A percentile compares a stretch with the other conserved stretches of the same genome.
Evolutionary conservation across 768 basidiomycete species (phyloP).

Genomic region (Hericium coralloides): DNA sequence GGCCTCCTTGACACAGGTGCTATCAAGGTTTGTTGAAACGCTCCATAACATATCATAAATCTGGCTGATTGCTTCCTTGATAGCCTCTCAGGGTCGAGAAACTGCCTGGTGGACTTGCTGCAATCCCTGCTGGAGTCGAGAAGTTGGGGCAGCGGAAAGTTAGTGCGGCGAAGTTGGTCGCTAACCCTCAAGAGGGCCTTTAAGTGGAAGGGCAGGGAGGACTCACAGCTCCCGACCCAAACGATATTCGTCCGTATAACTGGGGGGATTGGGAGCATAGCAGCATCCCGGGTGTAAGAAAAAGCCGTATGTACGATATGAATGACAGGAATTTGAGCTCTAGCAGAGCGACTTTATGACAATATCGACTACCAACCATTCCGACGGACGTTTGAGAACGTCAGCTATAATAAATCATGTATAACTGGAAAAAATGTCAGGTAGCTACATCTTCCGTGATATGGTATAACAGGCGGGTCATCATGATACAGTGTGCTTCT

Average conservation of each 20-base stretch:
- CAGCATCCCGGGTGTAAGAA: too few species aligned
- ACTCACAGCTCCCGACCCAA: too few species aligned
- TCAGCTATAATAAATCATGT: conserved; percentile 4
- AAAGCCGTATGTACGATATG: too few species aligned
- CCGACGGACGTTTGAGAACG: too few species aligned
- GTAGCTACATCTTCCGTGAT: background rate
- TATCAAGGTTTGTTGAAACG: conserved; percentile 5
- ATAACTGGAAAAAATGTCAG: background rate
- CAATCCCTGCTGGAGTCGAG: conserved; percentile 14
- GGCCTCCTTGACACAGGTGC: conserved; percentile 2
- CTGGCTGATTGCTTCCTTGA: conserved; percentile 6
- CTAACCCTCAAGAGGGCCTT: background rate
- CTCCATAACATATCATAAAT: background rate
- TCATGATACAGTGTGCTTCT: conserved; percentile 11
- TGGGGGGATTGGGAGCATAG: too few species aligned
- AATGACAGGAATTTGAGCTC: too few species aligned
- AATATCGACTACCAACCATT: too few species aligned
- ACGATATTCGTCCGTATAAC: too few species aligned
- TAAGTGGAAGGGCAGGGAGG: background rate
- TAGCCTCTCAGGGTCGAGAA: conserved; percentile 16
- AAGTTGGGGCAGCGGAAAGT: conserved; percentile 10
- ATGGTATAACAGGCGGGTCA: conserved; percentile 5
- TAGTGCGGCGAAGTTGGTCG: conserved; percentile 20
- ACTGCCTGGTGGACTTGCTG: conserved; percentile 15
- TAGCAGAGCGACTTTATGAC: too few species aligned